A percentile compares a stretch with the other conserved stretches of the same genome.
phyloP scores from a whole-genome alignment of 768 basidiomycete species.

The Trametes punicea region DNA sequence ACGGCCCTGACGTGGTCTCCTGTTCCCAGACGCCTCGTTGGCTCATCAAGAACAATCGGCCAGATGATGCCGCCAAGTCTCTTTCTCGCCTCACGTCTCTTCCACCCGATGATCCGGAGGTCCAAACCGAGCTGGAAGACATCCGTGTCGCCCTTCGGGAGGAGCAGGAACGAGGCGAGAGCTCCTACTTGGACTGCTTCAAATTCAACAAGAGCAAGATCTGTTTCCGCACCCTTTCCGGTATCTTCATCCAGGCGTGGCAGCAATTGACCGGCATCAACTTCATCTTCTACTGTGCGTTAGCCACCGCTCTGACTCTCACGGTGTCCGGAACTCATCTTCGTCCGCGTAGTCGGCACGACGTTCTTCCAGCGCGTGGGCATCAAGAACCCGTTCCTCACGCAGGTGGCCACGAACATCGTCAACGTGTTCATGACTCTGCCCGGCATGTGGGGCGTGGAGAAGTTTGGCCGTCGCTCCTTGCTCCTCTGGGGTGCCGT shows the following conservation, averaged over 20 bases:
- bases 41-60: constrained; percentile 62
- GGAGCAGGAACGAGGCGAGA: constrained; percentile 56
- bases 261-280: constrained; percentile 80
- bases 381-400: constrained; percentile 43
- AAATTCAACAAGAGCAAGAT: constrained; percentile 48
- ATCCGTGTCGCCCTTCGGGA: constrained; percentile 56
- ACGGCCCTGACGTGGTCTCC: not conserved
- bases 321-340: not conserved
- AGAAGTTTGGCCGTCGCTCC: constrained; percentile 73
- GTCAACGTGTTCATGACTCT: constrained; percentile 77
- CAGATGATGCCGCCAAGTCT: constrained; percentile 51
- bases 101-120: constrained; percentile 45
- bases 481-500: constrained; percentile 72
- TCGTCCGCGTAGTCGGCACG: constrained; percentile 32
- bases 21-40: constrained; percentile 60
- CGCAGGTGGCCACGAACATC: constrained; percentile 61
- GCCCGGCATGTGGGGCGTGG: constrained; percentile 73
- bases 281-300: constrained; percentile 47
- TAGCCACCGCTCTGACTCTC: not conserved
- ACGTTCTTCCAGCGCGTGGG: constrained; percentile 42
- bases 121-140: constrained; percentile 46
- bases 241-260: constrained; percentile 71
- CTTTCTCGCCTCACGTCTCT: constrained; percentile 59
- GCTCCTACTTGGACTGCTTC: constrained; percentile 64
- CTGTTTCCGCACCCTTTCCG: constrained; percentile 66